Evolutionary conservation across 257 asterid species (phyloP).

Genomic region (Solanum dulcamara): DNA sequence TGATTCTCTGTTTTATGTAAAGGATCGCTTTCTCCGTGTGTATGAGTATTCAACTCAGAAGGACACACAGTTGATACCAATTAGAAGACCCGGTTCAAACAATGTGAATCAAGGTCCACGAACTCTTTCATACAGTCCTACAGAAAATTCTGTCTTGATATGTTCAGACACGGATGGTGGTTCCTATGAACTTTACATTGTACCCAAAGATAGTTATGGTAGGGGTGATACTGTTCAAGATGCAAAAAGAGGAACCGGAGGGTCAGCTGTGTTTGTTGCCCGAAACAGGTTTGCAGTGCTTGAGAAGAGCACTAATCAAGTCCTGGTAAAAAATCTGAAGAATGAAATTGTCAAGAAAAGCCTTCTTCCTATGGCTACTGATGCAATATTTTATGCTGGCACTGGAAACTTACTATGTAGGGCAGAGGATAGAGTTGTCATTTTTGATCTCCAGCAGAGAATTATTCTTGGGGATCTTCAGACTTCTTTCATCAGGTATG

Average conservation of each 20-base stretch:
- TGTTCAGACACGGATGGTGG: conserved; percentile 94
- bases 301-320: conserved; percentile 78
- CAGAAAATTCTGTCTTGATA: conserved; percentile 77
- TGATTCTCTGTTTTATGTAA: conserved; percentile 73
- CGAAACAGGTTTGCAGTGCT: conserved; percentile 95
- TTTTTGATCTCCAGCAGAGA: conserved; percentile 92
- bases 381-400: conserved; percentile 93
- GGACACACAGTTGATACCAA: conserved; percentile 76
- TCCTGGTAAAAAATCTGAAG: conserved; percentile 62
- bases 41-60: conserved; percentile 84
- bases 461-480: conserved; percentile 74
- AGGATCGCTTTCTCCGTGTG: conserved; percentile 76
- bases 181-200: conserved; percentile 69
- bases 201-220: conserved; percentile 79
- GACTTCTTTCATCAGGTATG: conserved; percentile 68
- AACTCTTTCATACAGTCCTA: conserved; percentile 85
- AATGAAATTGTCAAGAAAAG: conserved; percentile 75
- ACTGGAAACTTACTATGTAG: conserved; percentile 88
- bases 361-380: conserved; percentile 64
- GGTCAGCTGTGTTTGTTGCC: conserved; percentile 87
- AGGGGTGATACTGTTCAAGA: conserved; percentile 85
- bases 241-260: conserved; percentile 81
- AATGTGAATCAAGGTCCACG: conserved; percentile 79
- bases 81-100: conserved; percentile 83
- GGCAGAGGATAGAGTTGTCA: conserved; percentile 91